Evolutionary conservation across 202 grass and related monocot genomes (phyloP), one percentile per base, ranked within the genome.

Genomic region (Bolboschoenoplectus hybrid): DNA sequence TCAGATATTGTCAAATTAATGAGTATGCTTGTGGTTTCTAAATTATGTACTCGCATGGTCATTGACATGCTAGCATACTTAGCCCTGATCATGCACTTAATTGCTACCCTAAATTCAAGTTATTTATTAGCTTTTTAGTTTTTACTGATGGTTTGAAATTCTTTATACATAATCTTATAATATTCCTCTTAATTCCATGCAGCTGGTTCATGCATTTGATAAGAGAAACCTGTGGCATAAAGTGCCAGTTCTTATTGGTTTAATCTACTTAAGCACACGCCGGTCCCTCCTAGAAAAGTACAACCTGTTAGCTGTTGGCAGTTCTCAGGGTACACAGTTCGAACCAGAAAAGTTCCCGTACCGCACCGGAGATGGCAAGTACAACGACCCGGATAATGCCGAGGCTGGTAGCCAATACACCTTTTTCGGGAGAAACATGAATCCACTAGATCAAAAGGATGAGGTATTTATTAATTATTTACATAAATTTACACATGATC

Each of bases 371-470:
- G 82, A 92, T 70, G 91, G 91, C 43, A 84, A 84, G 72, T 88
- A 84, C 55, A 92, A 92, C 12, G 88, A 92, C 70, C 91, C 80
- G 1, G 46, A 89, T 70, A 92, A 88, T 64, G 79, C 65, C 1
- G 72, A 92, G 46, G 88, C 88, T 16, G 88, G 88, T 50, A 86
- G 88, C 61, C 67, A 88, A 61, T 5, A 84, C 39, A 86, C 88
- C 45, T 92, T 92, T 83, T 89, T 92, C 64, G 91, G 91, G 53
- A 88, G 88, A 84, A 92, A 89, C 82, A 92, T 92, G 91, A 63
- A 74, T 56, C 91, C 83, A 1, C 10, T 52, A 45, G 91, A 92
- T 26, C 91, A 86, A 57, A 78, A 56, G 5, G 52, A 78, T 17
- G 74, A 78, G 74, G 74, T 78, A 78, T 4, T 73, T 73, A 78